Percentiles rank a stretch among this genome's conserved stretches.
These are phyloP conservation scores for Entomortierella chlamydospora DNA, from an alignment of 192 early-diverging fungal genomes.

Conservation along the genomic window DNA sequence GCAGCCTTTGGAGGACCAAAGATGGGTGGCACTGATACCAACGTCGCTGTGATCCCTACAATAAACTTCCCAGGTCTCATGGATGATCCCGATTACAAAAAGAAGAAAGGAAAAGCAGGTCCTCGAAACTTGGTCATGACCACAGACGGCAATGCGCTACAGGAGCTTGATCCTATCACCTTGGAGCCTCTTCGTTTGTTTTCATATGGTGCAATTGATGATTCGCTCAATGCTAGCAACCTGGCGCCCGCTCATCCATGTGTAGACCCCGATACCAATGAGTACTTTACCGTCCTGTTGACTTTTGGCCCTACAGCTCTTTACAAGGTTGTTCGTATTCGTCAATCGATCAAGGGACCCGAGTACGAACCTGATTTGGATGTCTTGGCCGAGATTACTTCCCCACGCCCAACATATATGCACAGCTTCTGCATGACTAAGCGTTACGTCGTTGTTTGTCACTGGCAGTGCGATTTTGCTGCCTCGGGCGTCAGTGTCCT, in stretches of 20 bases:
- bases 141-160: slow-evolving; percentile 56
- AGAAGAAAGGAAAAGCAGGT: background rate
- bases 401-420: slow-evolving; percentile 57
- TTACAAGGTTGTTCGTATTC: slow-evolving; percentile 51
- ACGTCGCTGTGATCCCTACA: slow-evolving; percentile 22
- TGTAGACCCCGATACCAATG: slow-evolving; percentile 49
- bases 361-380: slow-evolving; percentile 40
- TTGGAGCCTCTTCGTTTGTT: slow-evolving; percentile 49
- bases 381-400: slow-evolving; percentile 47
- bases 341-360: slow-evolving; percentile 19
- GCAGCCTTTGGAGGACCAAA: slow-evolving; percentile 20
- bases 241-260: slow-evolving; percentile 56
- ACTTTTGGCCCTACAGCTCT: slow-evolving; percentile 51
- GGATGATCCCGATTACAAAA: background rate
- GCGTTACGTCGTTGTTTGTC: slow-evolving; percentile 66
- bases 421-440: slow-evolving; percentile 68
- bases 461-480: slow-evolving; percentile 60
- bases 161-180: slow-evolving; percentile 57
- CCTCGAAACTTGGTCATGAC: slow-evolving; percentile 49
- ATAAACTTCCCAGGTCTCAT: slow-evolving; percentile 27
- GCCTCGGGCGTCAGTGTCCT: slow-evolving; percentile 54
- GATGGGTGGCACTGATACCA: slow-evolving; percentile 26
- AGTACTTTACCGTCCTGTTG: slow-evolving; percentile 46
- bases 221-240: slow-evolving; percentile 30
- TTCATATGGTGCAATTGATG: slow-evolving; percentile 48